These are phyloP conservation scores for Scutellaria galericulata DNA, from an alignment of 257 asterid genomes.

Conservation along the genomic window DNA sequence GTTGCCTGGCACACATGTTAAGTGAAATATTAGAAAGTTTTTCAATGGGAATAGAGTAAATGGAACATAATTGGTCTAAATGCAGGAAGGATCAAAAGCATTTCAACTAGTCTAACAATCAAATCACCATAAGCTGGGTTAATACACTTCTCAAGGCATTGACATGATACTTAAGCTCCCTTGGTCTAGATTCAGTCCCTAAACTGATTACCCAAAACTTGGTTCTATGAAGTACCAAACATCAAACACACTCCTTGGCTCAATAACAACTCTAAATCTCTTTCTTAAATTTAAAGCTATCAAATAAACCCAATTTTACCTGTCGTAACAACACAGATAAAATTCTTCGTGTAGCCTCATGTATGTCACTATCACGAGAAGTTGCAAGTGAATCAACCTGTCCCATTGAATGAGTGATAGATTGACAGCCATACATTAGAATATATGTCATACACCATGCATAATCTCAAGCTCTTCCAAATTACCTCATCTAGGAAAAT, in stretches of 20 bases:
- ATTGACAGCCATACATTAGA: conserved; percentile 12
- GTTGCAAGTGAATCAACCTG: conserved; percentile 97
- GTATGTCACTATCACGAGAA: conserved; percentile 90
- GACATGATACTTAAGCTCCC: neutral
- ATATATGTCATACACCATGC: conserved; percentile 24
- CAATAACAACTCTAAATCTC: neutral
- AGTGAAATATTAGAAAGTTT: neutral
- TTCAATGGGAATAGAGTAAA: neutral
- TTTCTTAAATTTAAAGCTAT: conserved; percentile 8
- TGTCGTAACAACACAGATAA: conserved; percentile 88
- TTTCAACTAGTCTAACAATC: neutral
- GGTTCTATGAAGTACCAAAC: conserved; percentile 8
- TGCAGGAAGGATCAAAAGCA: conserved; percentile 5
- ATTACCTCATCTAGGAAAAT: conserved; percentile 93
- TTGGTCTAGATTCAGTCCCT: neutral
- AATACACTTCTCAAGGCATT: too few species aligned
- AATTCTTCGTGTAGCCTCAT: conserved; percentile 92
- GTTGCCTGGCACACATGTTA: neutral
- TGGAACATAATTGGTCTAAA: neutral
- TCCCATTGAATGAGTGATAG: conserved; percentile 21
- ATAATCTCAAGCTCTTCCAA: conserved; percentile 19
- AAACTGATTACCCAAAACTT: neutral
- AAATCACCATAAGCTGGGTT: neutral
- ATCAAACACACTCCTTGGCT: neutral
- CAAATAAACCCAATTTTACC: conserved; percentile 53